phyloP scores from a whole-genome alignment of 2,329 filamentous ascomycete genomes.

The Colletotrichum camelliae region DNA sequence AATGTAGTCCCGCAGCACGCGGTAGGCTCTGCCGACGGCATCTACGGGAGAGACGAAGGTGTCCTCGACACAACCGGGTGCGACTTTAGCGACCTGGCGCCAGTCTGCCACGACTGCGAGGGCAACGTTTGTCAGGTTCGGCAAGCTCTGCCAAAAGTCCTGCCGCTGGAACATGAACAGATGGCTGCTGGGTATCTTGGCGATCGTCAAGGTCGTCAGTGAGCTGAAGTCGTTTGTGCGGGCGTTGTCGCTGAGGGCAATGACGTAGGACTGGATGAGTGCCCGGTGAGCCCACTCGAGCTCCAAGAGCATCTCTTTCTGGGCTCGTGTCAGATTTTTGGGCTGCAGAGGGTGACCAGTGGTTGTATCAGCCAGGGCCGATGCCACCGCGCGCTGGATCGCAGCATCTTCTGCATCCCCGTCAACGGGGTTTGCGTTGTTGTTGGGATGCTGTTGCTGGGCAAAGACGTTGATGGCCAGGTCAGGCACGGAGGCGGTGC shows the following conservation, averaged over 20 bases:
- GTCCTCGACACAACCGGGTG: constrained; percentile 55
- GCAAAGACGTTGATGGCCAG: not conserved
- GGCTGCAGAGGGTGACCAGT: constrained; percentile 51
- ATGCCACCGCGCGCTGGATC: constrained; percentile 2
- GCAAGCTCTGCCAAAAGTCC: constrained; percentile 68
- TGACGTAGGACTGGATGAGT: constrained; percentile 71
- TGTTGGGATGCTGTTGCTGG: not conserved
- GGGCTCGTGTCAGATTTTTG: constrained; percentile 61
- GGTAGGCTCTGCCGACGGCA: constrained; percentile 56
- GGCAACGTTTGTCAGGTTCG: constrained; percentile 57
- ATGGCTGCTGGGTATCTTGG: constrained; percentile 68
- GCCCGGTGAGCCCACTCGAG: constrained; percentile 73
- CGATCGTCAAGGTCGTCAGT: constrained; percentile 66
- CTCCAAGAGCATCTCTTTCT: constrained; percentile 72
- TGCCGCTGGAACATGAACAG: constrained; percentile 58
- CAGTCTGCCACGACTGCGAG: constrained; percentile 71
- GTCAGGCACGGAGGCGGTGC: constrained; percentile 3
- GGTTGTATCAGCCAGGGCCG: constrained; percentile 17
- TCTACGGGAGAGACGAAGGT: constrained; percentile 53
- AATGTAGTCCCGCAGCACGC: constrained; percentile 57
- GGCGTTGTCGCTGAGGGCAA: constrained; percentile 67
- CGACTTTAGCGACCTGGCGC: constrained; percentile 61
- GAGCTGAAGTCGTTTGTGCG: constrained; percentile 50
- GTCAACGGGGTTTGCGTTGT: constrained; percentile 20
- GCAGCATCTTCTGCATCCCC: constrained; percentile 3